These are phyloP conservation scores for Leccinum fibrillosum DNA, from an alignment of 768 basidiomycete genomes.

Conservation along the genomic window DNA sequence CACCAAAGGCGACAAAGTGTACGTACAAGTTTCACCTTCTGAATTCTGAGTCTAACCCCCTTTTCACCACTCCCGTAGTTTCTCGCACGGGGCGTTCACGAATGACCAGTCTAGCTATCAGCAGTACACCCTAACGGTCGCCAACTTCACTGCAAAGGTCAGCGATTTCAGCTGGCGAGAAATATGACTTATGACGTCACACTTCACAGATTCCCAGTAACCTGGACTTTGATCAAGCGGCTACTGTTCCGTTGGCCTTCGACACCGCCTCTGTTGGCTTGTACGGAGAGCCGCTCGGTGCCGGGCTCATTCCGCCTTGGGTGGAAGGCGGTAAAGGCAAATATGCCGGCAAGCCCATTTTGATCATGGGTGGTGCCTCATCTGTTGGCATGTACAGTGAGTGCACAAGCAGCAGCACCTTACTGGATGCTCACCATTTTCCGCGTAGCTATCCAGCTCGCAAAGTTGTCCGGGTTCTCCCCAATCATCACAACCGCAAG, in stretches of 20 bases:
- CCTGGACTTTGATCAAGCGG: conserved; percentile 41
- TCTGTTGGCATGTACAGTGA: conserved; percentile 48
- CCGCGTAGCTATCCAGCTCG: conserved; percentile 37
- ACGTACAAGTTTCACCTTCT: conserved; percentile 1
- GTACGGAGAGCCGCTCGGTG: conserved; percentile 38
- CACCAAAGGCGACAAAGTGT: conserved; percentile 42
- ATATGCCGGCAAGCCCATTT: conserved; percentile 39
- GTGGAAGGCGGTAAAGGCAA: conserved; percentile 30
- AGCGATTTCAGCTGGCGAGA: not conserved
- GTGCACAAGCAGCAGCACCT: not conserved
- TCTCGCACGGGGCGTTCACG: conserved; percentile 29
- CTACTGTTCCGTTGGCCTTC: conserved; percentile 46
- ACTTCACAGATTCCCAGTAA: conserved; percentile 40
- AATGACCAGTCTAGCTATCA: conserved; percentile 37
- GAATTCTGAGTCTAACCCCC: not conserved
- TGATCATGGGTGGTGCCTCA: conserved; percentile 48
- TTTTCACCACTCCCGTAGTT: not conserved
- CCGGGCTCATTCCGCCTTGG: conserved; percentile 38
- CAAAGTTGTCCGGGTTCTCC: conserved; percentile 37
- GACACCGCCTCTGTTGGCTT: conserved; percentile 48
- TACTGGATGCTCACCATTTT: not conserved
- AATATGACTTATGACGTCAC: conserved; percentile 2
- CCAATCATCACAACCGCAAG: conserved; percentile 42
- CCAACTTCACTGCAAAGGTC: conserved; percentile 37
- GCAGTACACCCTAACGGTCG: conserved; percentile 35